Evolutionary conservation across 2,329 filamentous ascomycete genomes (phyloP).

Genomic region (Colletotrichum sp.): DNA sequence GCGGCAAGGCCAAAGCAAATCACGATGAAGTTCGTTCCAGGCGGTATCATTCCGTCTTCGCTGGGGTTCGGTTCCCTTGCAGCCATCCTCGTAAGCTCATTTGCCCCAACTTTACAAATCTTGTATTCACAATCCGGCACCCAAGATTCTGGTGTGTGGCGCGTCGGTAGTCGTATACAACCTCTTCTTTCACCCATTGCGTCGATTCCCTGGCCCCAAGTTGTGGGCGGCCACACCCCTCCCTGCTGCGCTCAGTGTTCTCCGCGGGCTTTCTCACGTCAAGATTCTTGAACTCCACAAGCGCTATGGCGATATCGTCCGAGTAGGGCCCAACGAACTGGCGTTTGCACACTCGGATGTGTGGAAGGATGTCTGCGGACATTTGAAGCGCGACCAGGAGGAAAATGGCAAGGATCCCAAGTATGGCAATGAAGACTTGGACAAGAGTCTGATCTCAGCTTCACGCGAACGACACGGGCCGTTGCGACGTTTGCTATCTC

Average conservation of each 20-base stretch:
- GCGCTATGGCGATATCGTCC: constrained; percentile 36
- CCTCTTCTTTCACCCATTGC: constrained; percentile 36
- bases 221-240: not conserved
- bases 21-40: not conserved
- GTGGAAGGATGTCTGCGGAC: constrained; percentile 45
- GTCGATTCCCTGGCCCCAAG: constrained; percentile 31
- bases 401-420: constrained; percentile 1
- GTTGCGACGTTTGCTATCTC: constrained; percentile 25
- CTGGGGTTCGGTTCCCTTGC: not conserved
- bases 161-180: constrained; percentile 27
- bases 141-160: not conserved
- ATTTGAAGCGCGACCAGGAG: not conserved
- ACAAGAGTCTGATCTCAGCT: not conserved
- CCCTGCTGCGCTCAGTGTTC: not conserved
- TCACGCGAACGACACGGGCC: constrained; percentile 21
- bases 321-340: constrained; percentile 42
- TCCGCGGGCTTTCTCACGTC: not conserved
- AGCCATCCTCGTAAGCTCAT: not conserved
- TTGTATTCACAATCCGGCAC: not conserved
- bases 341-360: constrained; percentile 37
- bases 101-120: not conserved
- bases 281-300: constrained; percentile 18
- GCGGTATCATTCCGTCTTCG: not conserved
- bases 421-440: not conserved
- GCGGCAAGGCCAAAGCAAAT: not conserved